Base-by-base conservation (phyloP, 148 eudicot species). In the Bassia scoparia region DNA sequence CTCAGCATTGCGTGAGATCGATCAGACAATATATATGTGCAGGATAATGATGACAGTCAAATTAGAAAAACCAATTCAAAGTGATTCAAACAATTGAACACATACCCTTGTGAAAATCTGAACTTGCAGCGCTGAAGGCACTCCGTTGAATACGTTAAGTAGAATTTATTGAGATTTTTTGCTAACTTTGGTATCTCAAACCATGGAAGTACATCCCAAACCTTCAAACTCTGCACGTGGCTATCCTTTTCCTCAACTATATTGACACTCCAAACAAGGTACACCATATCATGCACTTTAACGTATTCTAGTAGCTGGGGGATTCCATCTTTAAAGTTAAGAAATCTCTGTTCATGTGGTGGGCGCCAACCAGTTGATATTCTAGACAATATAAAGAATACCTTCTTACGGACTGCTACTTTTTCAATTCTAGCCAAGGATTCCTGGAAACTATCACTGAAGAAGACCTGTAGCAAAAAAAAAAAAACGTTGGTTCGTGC, bases 171-270 rank as follows among this genome's bases (percentile, higher is more conserved):
- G 6, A 72, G 41, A 41, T 61, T 3, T n/a, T 14, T 31, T 18
- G 30, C 67, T 14, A 72, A 64, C 53, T 61, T 72, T 61, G 67
- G 75, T 43, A 72, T 9, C 18, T 72, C 75, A 29, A 21, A 60
- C 67, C 55, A 59, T 43, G 75, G 56, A 72, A 72, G 75, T 60
- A 61, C 65, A 72, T 72, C 75, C 56, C 75, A 72, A 0, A 72
- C 56, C 37, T 59, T 72, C 38, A 72, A 31, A 30, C 60, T 41
- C 67, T 72, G 75, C 43, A 72, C 41, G 13, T 44, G 61, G 18
- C 44, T 72, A 18, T 54, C 61, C 44, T 46, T 72, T 15, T 72
- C 75, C 29, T 72, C 75, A 29, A 46, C 30, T 20, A 72, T 43
- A 61, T 72, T 67, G 17, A 72, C 67, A 46, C n/a, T 72, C 75